Base-by-base conservation (phyloP, 169 alveolate species). In the Sarcocystis neurona region DNA sequence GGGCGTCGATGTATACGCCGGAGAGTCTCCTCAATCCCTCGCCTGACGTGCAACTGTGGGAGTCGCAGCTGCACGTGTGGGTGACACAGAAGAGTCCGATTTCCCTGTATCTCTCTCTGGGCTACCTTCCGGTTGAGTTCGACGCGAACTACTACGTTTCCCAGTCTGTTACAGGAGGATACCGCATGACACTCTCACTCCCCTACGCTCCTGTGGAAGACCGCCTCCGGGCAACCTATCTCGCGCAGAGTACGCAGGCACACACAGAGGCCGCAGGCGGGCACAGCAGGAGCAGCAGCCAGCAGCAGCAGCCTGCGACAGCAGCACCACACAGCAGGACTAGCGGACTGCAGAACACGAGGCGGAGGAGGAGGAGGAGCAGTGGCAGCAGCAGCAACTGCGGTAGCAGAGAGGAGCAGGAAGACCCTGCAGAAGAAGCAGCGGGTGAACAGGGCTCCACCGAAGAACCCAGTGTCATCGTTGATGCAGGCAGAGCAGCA, bases 41-140 rank as follows among this genome's bases (percentile, higher is more conserved):
- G 34, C 82, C 82, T 34, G 43, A 32, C 58, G 34, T 39, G 39
- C 50, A 72, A 20, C 43, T 79, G 56, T 6, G 12, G n/a, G 48
- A 56, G 0, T 58, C 88, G 1, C 27, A 30, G 39, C 88, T 82
- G 48, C 88, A 82, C n/a, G 88, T 82, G 79, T 82, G 88, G 88
- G 32, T 58, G 0, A 41, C 48, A 43, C 88, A 82, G 72, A 43
- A 32, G 41, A 56, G 79, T 30, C 88, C 88, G 47, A 10, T 82
- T n/a, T 32, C 50, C 32, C 79, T 82, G n/a, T 82, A 82, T 30
- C 37, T 82, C 47, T 58, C 79, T n/a, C 27, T 56, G 0, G 88
- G 88, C 48, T 82, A 58, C 60, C 30, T 58, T 6, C 88, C 88
- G 15, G 47, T 66, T 1, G n/a, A 20, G 58, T 82, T 27, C 47